Conservation (phyloP, 1,284 basidiomycete genomes). For the Ganoderma lucidum region DNA sequence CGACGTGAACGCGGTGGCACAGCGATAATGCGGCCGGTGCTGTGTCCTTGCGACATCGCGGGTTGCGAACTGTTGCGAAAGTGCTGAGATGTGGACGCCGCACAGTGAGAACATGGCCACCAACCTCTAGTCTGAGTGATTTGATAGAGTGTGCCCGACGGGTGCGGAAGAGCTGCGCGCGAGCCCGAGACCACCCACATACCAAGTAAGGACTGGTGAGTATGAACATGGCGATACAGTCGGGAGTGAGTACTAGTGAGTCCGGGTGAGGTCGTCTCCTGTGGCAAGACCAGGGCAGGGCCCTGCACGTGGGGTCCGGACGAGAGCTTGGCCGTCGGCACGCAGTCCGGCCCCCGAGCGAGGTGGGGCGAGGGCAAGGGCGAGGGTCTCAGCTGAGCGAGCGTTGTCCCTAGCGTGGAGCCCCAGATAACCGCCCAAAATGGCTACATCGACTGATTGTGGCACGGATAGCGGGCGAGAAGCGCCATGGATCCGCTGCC, state of each 20-base stretch:
- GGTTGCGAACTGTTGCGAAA: slow-evolving; percentile 2
- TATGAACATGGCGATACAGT: neutral
- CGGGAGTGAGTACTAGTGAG: neutral
- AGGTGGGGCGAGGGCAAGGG: too few relatives aligned
- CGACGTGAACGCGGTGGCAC: slow-evolving; percentile 4
- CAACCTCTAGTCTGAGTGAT: neutral
- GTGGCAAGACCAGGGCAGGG: neutral
- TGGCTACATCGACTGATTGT: slow-evolving; percentile 27
- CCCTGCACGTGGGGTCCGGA: neutral
- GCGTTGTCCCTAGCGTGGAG: neutral
- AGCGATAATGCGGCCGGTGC: neutral
- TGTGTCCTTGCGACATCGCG: slow-evolving; percentile 2
- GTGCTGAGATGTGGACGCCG: slow-evolving; percentile 18
- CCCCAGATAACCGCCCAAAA: slow-evolving; percentile 10
- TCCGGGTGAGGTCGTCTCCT: slow-evolving; percentile 7
- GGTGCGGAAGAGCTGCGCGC: neutral
- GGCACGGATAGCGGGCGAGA: slow-evolving; percentile 24
- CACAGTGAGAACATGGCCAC: neutral
- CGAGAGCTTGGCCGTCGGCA: neutral
- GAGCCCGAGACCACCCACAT: neutral
- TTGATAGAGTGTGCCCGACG: neutral
- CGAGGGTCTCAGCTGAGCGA: slow-evolving; percentile 1
- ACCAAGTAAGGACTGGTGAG: neutral
- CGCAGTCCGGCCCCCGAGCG: neutral
- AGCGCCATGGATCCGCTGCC: slow-evolving; percentile 9